Evolutionary conservation across 2,329 filamentous ascomycete genomes (phyloP).

Genomic region (Sporothrix sp.): DNA sequence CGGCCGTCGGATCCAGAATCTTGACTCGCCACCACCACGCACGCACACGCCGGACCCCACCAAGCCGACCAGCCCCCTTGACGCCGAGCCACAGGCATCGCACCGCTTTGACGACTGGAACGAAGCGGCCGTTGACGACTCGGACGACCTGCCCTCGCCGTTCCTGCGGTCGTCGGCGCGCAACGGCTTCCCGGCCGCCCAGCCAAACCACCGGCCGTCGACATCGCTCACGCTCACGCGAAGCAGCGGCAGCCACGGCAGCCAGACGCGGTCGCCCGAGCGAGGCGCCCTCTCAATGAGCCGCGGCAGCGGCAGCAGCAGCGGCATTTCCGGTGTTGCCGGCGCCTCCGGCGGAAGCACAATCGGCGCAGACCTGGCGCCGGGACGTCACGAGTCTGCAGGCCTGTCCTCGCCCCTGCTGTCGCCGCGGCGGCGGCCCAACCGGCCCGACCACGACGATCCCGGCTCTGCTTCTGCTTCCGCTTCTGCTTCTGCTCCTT

Average conservation of each 20-base stretch:
- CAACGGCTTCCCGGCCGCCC: conserved; percentile 23
- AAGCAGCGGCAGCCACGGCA: conserved; percentile 29
- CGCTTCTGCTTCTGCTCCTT: no score
- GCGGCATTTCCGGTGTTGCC: no score
- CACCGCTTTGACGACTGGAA: conserved; percentile 24
- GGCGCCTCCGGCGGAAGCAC: neutral
- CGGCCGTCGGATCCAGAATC: conserved; percentile 41
- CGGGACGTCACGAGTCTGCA: no score
- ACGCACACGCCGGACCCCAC: conserved; percentile 36
- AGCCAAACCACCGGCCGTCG: conserved; percentile 18
- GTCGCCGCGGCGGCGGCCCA: neutral
- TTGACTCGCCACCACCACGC: conserved; percentile 44
- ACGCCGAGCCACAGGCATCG: conserved; percentile 16
- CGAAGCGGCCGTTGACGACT: conserved; percentile 17
- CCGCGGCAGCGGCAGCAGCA: conserved; percentile 8
- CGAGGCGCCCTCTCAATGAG: conserved; percentile 15
- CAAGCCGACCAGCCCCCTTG: conserved; percentile 18
- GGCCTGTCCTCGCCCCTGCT: no score
- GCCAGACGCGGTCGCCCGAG: conserved; percentile 22
- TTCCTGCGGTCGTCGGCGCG: conserved; percentile 20
- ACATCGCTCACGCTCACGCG: conserved; percentile 32
- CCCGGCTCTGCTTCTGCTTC: no score
- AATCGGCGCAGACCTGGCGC: no score
- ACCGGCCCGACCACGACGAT: conserved; percentile 1
- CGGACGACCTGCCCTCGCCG: conserved; percentile 22